Percentiles rank a stretch among this genome's conserved stretches.
These are phyloP conservation scores for Phytophthora foliorum DNA, from an alignment of 352 stramenopile genomes.

Conservation along the genomic window DNA sequence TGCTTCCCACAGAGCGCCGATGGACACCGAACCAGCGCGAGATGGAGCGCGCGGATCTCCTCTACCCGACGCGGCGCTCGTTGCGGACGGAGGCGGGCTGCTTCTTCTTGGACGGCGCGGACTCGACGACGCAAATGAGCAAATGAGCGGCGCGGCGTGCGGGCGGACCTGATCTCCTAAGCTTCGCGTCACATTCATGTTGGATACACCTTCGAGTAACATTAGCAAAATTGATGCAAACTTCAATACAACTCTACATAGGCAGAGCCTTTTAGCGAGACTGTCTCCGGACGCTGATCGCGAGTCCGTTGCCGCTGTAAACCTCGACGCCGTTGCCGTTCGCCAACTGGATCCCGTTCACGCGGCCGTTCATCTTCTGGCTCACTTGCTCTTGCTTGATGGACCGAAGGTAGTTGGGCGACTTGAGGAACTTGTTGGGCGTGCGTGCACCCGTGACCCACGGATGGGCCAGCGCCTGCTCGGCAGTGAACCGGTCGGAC, in stretches of 20 bases:
- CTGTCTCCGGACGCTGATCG: constrained; percentile 68
- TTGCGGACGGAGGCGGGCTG: background rate
- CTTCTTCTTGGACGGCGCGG: constrained; percentile 33
- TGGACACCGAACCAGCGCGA: constrained; percentile 13
- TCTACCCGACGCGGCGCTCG: constrained; percentile 17
- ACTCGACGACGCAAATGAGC: constrained; percentile 38
- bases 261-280: constrained; percentile 54
- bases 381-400: constrained; percentile 80
- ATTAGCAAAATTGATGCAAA: background rate
- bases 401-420: constrained; percentile 85
- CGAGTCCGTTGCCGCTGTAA: constrained; percentile 25
- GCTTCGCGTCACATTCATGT: constrained; percentile 6
- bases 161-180: constrained; percentile 5
- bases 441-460: constrained; percentile 90
- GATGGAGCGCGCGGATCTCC: constrained; percentile 12
- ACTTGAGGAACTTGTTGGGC: constrained; percentile 90
- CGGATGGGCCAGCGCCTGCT: constrained; percentile 84
- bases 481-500: constrained; percentile 80
- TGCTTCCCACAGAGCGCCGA: constrained; percentile 22
- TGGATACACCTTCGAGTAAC: background rate
- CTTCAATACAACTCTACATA: constrained; percentile 13
- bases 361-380: constrained; percentile 45
- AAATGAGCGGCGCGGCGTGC: constrained; percentile 28
- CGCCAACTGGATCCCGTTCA: constrained; percentile 28
- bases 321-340: constrained; percentile 26